phyloP scores from a whole-genome alignment of 2,329 filamentous ascomycete species.

The Sporothrix pseudoabietina region DNA sequence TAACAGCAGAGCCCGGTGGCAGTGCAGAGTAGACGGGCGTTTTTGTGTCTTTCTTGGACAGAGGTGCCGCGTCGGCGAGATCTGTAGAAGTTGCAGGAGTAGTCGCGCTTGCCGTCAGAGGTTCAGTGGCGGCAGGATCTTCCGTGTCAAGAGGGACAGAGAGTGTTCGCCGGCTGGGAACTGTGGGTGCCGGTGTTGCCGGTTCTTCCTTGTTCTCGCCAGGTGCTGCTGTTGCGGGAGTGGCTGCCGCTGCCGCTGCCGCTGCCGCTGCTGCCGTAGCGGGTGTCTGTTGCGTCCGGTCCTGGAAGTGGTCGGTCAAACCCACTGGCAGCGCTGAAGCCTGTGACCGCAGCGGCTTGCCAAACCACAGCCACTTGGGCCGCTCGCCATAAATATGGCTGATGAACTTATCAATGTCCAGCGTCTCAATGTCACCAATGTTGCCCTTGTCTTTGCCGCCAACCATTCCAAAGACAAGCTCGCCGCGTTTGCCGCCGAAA shows the following conservation, averaged over 20 bases:
- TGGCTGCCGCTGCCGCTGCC: background rate
- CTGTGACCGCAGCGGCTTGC: conserved; percentile 73
- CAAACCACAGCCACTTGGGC: conserved; percentile 92
- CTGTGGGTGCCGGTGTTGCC: background rate
- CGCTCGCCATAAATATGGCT: conserved; percentile 77
- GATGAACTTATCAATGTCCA: conserved; percentile 83
- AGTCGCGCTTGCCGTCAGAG: background rate
- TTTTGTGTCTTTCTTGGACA: conserved; percentile 50
- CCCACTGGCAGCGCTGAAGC: conserved; percentile 35
- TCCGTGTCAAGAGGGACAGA: conserved; percentile 44
- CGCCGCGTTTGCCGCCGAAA: conserved; percentile 88
- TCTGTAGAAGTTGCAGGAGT: background rate
- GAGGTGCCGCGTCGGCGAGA: background rate
- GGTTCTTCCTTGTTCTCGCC: background rate
- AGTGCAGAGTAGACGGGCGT: conserved; percentile 48
- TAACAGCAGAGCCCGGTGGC: conserved; percentile 51
- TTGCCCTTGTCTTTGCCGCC: conserved; percentile 82
- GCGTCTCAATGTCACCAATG: conserved; percentile 88
- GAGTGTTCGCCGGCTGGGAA: conserved; percentile 49
- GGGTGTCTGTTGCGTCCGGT: conserved; percentile 41
- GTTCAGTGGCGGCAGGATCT: background rate
- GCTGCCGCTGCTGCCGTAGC: too few species aligned
- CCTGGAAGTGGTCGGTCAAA: conserved; percentile 40
- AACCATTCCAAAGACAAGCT: conserved; percentile 95
- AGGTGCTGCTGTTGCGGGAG: background rate